Conservation (phyloP, 345 rosid genomes). For the Reutealis trisperma region DNA sequence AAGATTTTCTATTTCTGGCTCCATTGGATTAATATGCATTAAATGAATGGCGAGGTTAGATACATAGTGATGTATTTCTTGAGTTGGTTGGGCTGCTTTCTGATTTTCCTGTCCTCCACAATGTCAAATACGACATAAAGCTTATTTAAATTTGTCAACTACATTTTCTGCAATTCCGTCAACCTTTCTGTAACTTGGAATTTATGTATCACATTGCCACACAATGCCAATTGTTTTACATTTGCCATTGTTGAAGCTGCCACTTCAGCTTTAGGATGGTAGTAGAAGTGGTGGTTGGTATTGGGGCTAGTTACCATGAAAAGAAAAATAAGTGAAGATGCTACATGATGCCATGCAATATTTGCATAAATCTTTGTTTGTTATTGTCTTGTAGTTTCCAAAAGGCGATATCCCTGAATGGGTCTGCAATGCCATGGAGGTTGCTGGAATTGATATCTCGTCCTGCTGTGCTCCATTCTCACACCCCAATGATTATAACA, state of each 20-base stretch:
- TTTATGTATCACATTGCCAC: neutral
- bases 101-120: neutral
- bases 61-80: neutral
- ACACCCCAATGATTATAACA: neutral
- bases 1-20: neutral
- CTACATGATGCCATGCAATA: neutral
- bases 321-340: neutral
- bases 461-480: conserved; percentile 46
- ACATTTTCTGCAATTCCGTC: neutral
- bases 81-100: neutral
- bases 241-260: neutral
- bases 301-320: neutral
- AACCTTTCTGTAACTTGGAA: neutral
- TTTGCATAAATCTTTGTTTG: neutral
- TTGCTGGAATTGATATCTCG: conserved; percentile 69
- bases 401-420: conserved; percentile 71
- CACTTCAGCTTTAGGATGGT: neutral
- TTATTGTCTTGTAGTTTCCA: conserved; percentile 57
- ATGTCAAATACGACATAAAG: neutral
- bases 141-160: neutral
- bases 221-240: neutral
- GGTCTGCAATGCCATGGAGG: conserved; percentile 91
- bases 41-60: neutral
- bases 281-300: neutral
- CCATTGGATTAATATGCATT: neutral